phyloP scores from a whole-genome alignment of 495 filamentous ascomycete genomes.

The Aspergillus heteromorphus region DNA sequence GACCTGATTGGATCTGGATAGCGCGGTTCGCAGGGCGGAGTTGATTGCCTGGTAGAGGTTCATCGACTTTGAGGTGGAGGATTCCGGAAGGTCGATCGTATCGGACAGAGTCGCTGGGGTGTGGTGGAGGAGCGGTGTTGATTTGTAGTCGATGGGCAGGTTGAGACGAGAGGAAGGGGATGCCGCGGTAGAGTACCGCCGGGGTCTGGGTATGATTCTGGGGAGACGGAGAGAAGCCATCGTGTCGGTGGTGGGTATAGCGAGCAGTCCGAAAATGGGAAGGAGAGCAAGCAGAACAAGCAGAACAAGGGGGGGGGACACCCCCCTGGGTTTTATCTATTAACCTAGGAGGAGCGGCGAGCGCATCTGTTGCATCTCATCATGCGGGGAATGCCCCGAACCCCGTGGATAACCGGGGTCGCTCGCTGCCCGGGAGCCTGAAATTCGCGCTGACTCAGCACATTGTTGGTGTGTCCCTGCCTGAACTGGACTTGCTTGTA shows the following conservation, averaged over 20 bases:
- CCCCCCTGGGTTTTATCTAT: conserved; percentile 11
- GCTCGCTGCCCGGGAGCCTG: neutral
- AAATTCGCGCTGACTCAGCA: neutral
- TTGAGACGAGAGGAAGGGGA: conserved; percentile 53
- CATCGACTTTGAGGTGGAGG: conserved; percentile 69
- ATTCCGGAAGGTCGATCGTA: conserved; percentile 56
- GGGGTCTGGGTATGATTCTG: neutral
- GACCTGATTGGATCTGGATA: conserved; percentile 79
- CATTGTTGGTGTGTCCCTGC: neutral
- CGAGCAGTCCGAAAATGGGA: neutral
- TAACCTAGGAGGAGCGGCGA: conserved; percentile 1
- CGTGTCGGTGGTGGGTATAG: neutral
- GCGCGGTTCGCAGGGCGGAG: conserved; percentile 72
- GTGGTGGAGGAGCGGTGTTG: conserved; percentile 76
- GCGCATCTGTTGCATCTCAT: neutral
- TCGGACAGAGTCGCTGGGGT: conserved; percentile 64
- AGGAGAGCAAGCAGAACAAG: neutral
- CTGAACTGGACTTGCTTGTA: neutral
- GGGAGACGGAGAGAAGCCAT: conserved; percentile 3
- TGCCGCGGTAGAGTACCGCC: conserved; percentile 15
- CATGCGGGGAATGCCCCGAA: conserved; percentile 14
- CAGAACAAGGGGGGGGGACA: neutral
- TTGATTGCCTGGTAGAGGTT: conserved; percentile 94
- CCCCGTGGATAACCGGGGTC: conserved; percentile 18
- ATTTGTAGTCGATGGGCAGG: conserved; percentile 80